Conservation (phyloP, 2,329 filamentous ascomycete species). For the Venturia oleaginea region DNA sequence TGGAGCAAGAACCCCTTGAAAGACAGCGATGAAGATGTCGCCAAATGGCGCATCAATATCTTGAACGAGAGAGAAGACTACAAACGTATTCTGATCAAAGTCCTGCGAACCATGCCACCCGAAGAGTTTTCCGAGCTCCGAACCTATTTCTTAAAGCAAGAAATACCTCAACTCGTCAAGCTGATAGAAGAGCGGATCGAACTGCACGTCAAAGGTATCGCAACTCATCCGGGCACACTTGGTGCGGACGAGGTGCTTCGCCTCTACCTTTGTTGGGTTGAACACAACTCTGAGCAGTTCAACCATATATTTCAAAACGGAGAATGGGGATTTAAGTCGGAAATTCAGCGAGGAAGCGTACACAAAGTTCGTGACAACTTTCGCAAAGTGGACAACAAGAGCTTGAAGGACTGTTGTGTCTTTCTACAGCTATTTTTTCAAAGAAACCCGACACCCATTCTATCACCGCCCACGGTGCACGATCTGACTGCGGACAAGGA, state of each 20-base stretch:
- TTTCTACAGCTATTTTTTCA: not conserved
- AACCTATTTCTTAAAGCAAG: not conserved
- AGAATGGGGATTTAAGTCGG: not conserved
- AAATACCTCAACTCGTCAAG: not conserved
- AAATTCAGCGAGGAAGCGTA: not conserved
- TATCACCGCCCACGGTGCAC: not conserved
- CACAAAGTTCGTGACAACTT: not conserved
- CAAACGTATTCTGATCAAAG: conserved; percentile 35
- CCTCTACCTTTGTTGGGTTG: conserved; percentile 27
- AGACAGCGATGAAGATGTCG: conserved; percentile 19
- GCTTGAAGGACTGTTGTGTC: not conserved
- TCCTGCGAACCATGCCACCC: conserved; percentile 21
- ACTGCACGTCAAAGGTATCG: not conserved
- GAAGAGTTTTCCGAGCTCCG: conserved; percentile 2
- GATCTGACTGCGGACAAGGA: not conserved
- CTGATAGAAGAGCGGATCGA: not conserved
- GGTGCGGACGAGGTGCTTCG: conserved; percentile 18
- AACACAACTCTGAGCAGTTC: not conserved
- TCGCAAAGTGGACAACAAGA: not conserved
- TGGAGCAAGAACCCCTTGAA: not conserved
- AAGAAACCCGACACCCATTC: not conserved
- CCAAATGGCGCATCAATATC: conserved; percentile 25
- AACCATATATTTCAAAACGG: not conserved
- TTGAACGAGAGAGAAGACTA: conserved; percentile 33
- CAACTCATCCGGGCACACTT: not conserved